These are phyloP conservation scores for Gossypium stocksii DNA, from an alignment of 345 rosid species.

Conservation along the genomic window DNA sequence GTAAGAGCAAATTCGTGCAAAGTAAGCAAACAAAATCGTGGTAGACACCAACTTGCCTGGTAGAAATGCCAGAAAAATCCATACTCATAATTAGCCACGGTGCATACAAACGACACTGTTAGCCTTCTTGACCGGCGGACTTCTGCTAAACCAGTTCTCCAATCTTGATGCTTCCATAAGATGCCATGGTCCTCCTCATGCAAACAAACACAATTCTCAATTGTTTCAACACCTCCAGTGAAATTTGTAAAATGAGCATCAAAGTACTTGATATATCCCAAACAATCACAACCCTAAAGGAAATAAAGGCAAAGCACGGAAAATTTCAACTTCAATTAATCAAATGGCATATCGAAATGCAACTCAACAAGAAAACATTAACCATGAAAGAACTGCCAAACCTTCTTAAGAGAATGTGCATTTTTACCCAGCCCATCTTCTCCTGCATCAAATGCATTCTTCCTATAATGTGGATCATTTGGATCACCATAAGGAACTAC, in stretches of 20 bases:
- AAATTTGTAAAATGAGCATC: constrained; percentile 75
- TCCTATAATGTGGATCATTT: constrained; percentile 70
- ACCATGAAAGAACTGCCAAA: neutral
- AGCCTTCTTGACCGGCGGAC: constrained; percentile 71
- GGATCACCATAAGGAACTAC: constrained; percentile 87
- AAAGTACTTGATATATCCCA: constrained; percentile 69
- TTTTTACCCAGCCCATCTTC: constrained; percentile 83
- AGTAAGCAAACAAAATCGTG: constrained; percentile 9
- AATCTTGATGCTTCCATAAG: constrained; percentile 84
- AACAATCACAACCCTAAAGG: constrained; percentile 69
- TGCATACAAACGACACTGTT: constrained; percentile 58
- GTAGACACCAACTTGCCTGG: constrained; percentile 45
- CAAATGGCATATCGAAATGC: neutral
- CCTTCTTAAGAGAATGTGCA: constrained; percentile 78
- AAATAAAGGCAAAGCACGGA: constrained; percentile 8
- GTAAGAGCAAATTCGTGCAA: neutral
- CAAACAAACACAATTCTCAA: constrained; percentile 69
- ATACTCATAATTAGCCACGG: constrained; percentile 72
- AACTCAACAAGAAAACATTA: neutral
- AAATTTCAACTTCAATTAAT: constrained; percentile 1
- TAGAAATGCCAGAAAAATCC: constrained; percentile 77
- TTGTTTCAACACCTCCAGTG: constrained; percentile 72
- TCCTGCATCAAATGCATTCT: constrained; percentile 81
- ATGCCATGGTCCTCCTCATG: constrained; percentile 81
- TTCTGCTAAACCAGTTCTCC: constrained; percentile 82